Base-by-base conservation (phyloP, 2,329 filamentous ascomycete species). In the Sporothrix curviconia region DNA sequence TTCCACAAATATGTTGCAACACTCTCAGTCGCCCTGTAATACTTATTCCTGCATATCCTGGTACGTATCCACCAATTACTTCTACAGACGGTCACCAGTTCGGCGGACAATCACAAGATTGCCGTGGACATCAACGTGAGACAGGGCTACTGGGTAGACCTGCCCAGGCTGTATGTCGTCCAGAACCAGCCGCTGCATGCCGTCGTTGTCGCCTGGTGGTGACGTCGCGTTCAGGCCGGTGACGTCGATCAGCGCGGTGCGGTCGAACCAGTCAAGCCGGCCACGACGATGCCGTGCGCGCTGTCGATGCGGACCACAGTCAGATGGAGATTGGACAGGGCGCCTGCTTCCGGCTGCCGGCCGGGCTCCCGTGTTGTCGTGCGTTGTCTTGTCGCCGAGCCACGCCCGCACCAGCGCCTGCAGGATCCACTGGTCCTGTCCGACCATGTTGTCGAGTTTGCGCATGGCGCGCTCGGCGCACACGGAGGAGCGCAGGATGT, bases 391-490 rank as follows among this genome's bases (percentile, higher is more conserved):
- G 53, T 71, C 71, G 63, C 78, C 82, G 60, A 72, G 72, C 82
- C 82, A 85, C 14, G 79, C 82, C 14, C 83, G 80, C 54, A 82
- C 71, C 32, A 86, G 71, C 24, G 83, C 81, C 65, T 85, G 58
- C 47, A 82, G 71, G 47, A 82, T 76, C 80, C 80, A 85, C 63
- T 80, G 75, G 50, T 61, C 63, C 62, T 73, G 64, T 54, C 79
- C 80, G 44, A 70, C 67, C n/a, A 68, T 65, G 61, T 71, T 72
- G 62, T 70, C 69, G 36, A 82, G 69, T 2, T 70, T 62, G 32
- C 73, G 72, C 42, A 75, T 72, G 69, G 78, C 76, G 62, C 74
- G 76, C 72, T 83, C 79, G 40, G n/a, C 79, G 77, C 64, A 80
- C 69, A 28, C 77, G 74, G 50, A 84, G 69, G 58, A 77, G 70